phyloP scores from a whole-genome alignment of 2,329 filamentous ascomycete species.

The Magnaporthales sp. region DNA sequence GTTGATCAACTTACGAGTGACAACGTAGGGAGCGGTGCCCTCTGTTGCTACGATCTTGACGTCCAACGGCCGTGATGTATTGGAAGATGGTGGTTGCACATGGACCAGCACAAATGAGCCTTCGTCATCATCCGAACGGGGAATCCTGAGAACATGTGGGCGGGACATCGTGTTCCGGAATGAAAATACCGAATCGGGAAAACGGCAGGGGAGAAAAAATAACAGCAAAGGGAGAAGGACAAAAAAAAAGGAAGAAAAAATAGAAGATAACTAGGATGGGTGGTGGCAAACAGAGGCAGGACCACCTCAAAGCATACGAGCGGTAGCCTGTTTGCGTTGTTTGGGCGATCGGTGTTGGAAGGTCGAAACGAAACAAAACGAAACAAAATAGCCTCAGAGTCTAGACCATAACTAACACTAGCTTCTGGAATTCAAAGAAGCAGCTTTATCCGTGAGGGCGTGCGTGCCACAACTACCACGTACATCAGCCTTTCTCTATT shows the following conservation, averaged over 20 bases:
- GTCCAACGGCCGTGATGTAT: slow-evolving; percentile 38
- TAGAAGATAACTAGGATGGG: not conserved
- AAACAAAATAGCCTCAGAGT: not conserved
- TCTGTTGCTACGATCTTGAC: slow-evolving; percentile 62
- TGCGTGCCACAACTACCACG: no score
- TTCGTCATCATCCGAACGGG: slow-evolving; percentile 42
- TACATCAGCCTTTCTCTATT: not conserved
- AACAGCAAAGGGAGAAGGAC: not conserved
- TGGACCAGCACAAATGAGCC: slow-evolving; percentile 52
- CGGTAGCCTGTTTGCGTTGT: not conserved
- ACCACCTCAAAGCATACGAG: not conserved
- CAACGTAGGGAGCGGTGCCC: slow-evolving; percentile 49
- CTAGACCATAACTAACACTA: not conserved
- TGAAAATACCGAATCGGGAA: not conserved
- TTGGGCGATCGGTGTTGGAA: not conserved
- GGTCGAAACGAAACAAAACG: not conserved
- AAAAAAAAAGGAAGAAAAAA: not conserved
- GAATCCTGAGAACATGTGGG: slow-evolving; percentile 45
- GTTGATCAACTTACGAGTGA: slow-evolving; percentile 40
- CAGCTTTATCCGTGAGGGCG: no score
- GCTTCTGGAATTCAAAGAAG: not conserved
- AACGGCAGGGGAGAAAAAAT: not conserved
- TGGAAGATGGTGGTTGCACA: slow-evolving; percentile 35
- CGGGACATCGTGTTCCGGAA: not conserved
- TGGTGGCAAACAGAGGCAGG: not conserved